Evolutionary conservation across 352 stramenopile species (phyloP).

Genomic region (Phytopythium vexans): DNA sequence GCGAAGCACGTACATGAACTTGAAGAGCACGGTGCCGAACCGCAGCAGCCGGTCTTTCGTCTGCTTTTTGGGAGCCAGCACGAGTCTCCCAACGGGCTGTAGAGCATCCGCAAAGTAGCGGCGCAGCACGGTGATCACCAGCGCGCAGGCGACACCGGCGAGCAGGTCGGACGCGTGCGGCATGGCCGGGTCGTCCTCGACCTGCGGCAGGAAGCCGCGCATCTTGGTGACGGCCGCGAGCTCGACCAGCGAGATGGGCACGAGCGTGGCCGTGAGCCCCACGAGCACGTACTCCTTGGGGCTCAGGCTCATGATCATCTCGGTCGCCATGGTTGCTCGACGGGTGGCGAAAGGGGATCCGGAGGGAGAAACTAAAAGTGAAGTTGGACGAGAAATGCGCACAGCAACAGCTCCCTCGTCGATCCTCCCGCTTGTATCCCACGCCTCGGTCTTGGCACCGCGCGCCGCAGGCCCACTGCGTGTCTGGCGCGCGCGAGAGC

Average conservation of each 20-base stretch:
- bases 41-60: constrained; percentile 24
- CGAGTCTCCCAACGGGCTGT: constrained; percentile 19
- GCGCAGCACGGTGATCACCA: constrained; percentile 24
- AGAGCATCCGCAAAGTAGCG: constrained; percentile 15
- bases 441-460: no score
- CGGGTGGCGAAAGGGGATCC: no score
- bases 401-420: no score
- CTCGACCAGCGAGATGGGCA: constrained; percentile 24
- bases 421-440: no score
- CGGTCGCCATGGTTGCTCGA: constrained; percentile 24
- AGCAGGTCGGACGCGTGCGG: constrained; percentile 26
- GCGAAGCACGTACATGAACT: constrained; percentile 21
- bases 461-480: no score
- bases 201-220: constrained; percentile 15
- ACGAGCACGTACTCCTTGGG: constrained; percentile 32
- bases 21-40: constrained; percentile 36
- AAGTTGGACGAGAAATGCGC: neutral
- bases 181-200: constrained; percentile 29
- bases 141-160: constrained; percentile 20
- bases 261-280: constrained; percentile 21
- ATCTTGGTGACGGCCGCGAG: constrained; percentile 27
- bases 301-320: constrained; percentile 30
- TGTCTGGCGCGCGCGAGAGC: no score
- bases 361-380: no score
- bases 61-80: constrained; percentile 21